Conservation (phyloP, 1,139 yeast species). For the Geotrichum australiense region DNA sequence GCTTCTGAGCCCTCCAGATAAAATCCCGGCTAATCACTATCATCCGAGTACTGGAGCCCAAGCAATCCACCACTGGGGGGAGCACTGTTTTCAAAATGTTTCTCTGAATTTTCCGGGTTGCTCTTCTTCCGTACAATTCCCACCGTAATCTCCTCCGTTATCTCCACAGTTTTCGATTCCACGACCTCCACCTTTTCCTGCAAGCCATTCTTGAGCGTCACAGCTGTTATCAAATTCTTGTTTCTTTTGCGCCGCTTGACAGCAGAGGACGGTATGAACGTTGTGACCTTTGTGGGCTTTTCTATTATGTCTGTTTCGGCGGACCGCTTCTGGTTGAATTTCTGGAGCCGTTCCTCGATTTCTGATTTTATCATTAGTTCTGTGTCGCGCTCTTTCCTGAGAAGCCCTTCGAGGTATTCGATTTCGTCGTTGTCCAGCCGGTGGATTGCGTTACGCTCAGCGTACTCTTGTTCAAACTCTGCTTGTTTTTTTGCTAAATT, state of each 20-base stretch:
- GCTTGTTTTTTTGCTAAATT: conserved; percentile 22
- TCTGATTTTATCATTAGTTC: conserved; percentile 18
- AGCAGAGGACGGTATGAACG: conserved; percentile 8
- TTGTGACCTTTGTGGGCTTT: conserved; percentile 1
- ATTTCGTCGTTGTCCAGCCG: conserved; percentile 26
- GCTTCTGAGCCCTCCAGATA: too few relatives aligned
- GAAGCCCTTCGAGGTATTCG: conserved; percentile 22
- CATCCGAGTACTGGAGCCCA: conserved; percentile 2
- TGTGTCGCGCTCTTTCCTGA: conserved; percentile 18
- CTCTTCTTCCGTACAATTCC: too few relatives aligned
- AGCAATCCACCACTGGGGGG: not conserved
- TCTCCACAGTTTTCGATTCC: too few relatives aligned
- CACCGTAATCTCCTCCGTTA: too few relatives aligned
- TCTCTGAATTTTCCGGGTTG: too few relatives aligned
- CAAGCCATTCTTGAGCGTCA: conserved; percentile 1
- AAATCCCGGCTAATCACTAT: too few relatives aligned
- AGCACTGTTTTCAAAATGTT: too few relatives aligned
- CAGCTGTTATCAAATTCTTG: not conserved
- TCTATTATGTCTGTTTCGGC: conserved; percentile 10
- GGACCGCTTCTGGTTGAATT: conserved; percentile 16
- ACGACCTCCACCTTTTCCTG: too few relatives aligned
- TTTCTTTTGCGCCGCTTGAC: conserved; percentile 11
- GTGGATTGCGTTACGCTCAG: conserved; percentile 22
- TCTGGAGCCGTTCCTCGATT: conserved; percentile 17
- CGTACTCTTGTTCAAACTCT: conserved; percentile 22